These are phyloP conservation scores for Cryptococcus jaspeensis DNA, from an alignment of 1,284 basidiomycete genomes.

Conservation along the genomic window DNA sequence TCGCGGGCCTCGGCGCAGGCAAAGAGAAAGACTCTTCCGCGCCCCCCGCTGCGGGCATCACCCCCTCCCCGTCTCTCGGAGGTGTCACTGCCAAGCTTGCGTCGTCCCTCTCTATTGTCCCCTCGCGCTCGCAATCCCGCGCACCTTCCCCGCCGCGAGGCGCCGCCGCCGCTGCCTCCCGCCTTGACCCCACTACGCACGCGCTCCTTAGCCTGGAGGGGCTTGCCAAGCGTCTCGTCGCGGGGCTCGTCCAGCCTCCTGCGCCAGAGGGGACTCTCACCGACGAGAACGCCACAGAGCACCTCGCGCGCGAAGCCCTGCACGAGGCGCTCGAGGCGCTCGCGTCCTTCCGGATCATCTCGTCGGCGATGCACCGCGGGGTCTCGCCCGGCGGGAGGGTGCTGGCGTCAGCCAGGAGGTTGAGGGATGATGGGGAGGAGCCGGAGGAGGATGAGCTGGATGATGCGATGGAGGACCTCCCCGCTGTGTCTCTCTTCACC, in stretches of 20 bases:
- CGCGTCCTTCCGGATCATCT: slow-evolving; percentile 44
- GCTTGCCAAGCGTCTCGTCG: slow-evolving; percentile 47
- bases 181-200: slow-evolving; percentile 40
- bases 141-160: slow-evolving; percentile 45
- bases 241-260: slow-evolving; percentile 46
- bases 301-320: slow-evolving; percentile 50
- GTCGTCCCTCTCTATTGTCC: slow-evolving; percentile 36
- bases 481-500: slow-evolving; percentile 46
- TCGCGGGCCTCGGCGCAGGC: slow-evolving; percentile 36
- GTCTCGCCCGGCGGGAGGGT: slow-evolving; percentile 23
- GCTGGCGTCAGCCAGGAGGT: slow-evolving; percentile 26
- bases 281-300: slow-evolving; percentile 42
- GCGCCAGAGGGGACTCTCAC: slow-evolving; percentile 24
- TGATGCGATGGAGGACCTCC: slow-evolving; percentile 52
- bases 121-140: slow-evolving; percentile 42
- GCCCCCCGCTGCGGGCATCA: slow-evolving; percentile 16
- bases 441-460: slow-evolving; percentile 45
- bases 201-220: slow-evolving; percentile 49
- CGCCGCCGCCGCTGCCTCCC: slow-evolving; percentile 5
- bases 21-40: slow-evolving; percentile 25
- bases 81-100: slow-evolving; percentile 41
- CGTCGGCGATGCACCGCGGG: slow-evolving; percentile 37
- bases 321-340: slow-evolving; percentile 51
- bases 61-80: slow-evolving; percentile 28
- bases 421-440: slow-evolving; percentile 48